A percentile compares a stretch with the other conserved stretches of the same genome.
These are phyloP conservation scores for Candida dendrica DNA, from an alignment of 805 yeast species.

Conservation along the genomic window DNA sequence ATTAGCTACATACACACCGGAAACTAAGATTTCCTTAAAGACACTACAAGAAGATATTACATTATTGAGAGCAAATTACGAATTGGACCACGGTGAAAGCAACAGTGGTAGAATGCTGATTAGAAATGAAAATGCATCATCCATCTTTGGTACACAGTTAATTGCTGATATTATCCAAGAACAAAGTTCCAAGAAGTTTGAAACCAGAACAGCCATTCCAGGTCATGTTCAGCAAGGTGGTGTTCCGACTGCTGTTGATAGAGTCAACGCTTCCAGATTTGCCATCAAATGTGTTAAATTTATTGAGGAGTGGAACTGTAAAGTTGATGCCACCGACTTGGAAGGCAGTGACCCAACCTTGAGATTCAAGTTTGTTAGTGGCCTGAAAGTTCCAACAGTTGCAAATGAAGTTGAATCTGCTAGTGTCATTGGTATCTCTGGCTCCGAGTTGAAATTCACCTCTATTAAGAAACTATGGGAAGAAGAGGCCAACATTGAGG, in stretches of 20 bases:
- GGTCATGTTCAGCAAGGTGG: slow-evolving; percentile 99
- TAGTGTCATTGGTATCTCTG: slow-evolving; percentile 66
- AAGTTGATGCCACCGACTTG: slow-evolving; percentile 22
- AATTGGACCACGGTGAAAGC: slow-evolving; percentile 67
- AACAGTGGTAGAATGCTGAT: slow-evolving; percentile 82
- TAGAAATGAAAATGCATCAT: slow-evolving; percentile 77
- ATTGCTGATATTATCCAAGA: slow-evolving; percentile 79
- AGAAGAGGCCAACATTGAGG: slow-evolving; percentile 48
- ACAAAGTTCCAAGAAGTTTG: slow-evolving; percentile 71
- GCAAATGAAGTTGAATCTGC: slow-evolving; percentile 31
- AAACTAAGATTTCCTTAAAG: slow-evolving; percentile 61
- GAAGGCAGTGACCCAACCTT: slow-evolving; percentile 36
- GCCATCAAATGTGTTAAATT: slow-evolving; percentile 87
- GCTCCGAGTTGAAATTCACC: slow-evolving; percentile 53
- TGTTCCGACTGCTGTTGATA: slow-evolving; percentile 88
- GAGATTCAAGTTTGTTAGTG: slow-evolving; percentile 45
- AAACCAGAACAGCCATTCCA: slow-evolving; percentile 91
- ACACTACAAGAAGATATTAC: slow-evolving; percentile 72
- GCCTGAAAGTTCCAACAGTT: slow-evolving; percentile 38
- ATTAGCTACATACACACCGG: slow-evolving; percentile 86
- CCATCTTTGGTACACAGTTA: slow-evolving; percentile 73
- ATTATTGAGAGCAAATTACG: slow-evolving; percentile 59
- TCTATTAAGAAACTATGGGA: slow-evolving; percentile 51
- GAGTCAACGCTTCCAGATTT: slow-evolving; percentile 82
- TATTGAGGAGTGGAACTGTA: slow-evolving; percentile 56